Evolutionary conservation across 31 red algal genomes (phyloP).

Genomic region (Endocladia muricata): DNA sequence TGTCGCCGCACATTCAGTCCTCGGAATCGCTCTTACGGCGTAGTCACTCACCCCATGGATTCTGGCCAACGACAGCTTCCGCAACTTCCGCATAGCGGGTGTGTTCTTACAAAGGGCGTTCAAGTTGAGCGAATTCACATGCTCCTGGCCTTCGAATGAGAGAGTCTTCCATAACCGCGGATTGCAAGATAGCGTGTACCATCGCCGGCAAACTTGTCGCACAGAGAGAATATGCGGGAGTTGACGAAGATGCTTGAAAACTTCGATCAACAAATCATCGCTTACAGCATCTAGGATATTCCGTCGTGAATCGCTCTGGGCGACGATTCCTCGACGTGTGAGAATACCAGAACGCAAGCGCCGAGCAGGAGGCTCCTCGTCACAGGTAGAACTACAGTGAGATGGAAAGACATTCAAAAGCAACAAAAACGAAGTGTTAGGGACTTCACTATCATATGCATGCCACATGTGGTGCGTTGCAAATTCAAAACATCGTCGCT

Average conservation of each 20-base stretch:
- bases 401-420: no score
- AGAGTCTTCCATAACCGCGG: constrained; percentile 58
- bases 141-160: constrained; percentile 68
- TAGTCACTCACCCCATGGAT: constrained; percentile 39
- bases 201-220: constrained; percentile 50
- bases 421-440: no score
- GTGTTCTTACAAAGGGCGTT: constrained; percentile 38
- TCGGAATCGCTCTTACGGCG: constrained; percentile 39
- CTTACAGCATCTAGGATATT: constrained; percentile 33
- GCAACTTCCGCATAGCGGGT: constrained; percentile 7
- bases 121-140: constrained; percentile 50
- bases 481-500: no score
- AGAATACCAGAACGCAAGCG: no score
- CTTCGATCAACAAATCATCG: constrained; percentile 56
- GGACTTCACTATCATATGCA: no score
- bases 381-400: no score
- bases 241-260: constrained; percentile 52
- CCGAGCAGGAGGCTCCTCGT: no score
- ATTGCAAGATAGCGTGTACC: constrained; percentile 50
- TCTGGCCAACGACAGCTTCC: constrained; percentile 47
- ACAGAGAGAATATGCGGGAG: constrained; percentile 35
- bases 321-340: no score
- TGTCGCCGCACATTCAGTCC: constrained; percentile 58
- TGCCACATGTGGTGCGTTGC: no score
- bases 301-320: no score